A percentile compares a stretch with the other conserved stretches of the same genome.
Conservation (phyloP, 257 asterid genomes). For the Nicotiana sylvestris region DNA sequence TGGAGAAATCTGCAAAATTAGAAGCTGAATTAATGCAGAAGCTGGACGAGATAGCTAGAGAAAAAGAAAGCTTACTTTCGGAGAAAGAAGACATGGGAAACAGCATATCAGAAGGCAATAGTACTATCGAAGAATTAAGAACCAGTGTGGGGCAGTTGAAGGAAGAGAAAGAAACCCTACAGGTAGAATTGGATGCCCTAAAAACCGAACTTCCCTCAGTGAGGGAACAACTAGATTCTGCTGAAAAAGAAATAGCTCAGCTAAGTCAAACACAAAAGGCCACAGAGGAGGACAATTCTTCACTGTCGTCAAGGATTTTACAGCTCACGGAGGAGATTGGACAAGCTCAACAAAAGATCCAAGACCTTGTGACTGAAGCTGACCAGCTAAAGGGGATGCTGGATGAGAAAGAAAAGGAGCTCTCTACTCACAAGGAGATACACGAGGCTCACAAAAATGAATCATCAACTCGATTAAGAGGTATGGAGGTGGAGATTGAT, state of each 20-base stretch:
- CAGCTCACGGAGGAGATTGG: constrained; percentile 34
- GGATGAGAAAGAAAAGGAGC: constrained; percentile 58
- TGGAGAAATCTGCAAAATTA: constrained; percentile 37
- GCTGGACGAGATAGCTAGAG: constrained; percentile 34
- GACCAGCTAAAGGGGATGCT: constrained; percentile 34
- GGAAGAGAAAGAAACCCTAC: constrained; percentile 38
- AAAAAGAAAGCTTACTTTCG: constrained; percentile 25
- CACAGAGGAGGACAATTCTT: constrained; percentile 33
- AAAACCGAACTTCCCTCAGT: constrained; percentile 33
- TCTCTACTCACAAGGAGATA: constrained; percentile 53
- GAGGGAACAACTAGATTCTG: constrained; percentile 35
- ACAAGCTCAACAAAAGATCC: constrained; percentile 36
- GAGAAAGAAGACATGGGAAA: constrained; percentile 37
- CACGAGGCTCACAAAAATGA: constrained; percentile 72
- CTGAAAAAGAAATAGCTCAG: constrained; percentile 42
- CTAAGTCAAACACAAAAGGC: constrained; percentile 30
- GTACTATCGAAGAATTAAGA: constrained; percentile 35
- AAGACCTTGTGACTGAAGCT: constrained; percentile 39
- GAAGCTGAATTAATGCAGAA: constrained; percentile 53
- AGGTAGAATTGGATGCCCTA: constrained; percentile 38
- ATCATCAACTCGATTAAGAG: constrained; percentile 47
- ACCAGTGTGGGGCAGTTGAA: constrained; percentile 26
- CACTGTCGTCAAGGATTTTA: constrained; percentile 31
- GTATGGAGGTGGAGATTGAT: constrained; percentile 64
- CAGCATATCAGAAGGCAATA: constrained; percentile 42